Evolutionary conservation across 2,329 filamentous ascomycete species (phyloP).

Genomic region (Sclerotinia spermophila): DNA sequence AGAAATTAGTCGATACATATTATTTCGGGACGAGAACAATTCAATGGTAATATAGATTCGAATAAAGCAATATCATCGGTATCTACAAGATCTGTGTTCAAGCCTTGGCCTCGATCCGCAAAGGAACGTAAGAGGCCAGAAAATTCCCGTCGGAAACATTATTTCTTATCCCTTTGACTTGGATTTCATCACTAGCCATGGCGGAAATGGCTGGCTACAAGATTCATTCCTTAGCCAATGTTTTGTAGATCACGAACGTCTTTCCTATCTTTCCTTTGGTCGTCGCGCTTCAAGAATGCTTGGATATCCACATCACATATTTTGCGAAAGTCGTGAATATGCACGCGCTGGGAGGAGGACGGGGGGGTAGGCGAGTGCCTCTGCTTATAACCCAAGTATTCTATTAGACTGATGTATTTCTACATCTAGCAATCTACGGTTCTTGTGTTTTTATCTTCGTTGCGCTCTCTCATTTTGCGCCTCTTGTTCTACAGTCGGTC

Average conservation of each 20-base stretch:
- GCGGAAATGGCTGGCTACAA: neutral
- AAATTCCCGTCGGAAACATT: neutral
- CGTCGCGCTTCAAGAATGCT: conserved; percentile 8
- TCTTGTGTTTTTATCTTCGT: neutral
- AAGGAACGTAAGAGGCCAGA: neutral
- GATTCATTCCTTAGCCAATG: neutral
- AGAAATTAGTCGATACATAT: too few relatives aligned
- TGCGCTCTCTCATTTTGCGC: conserved; percentile 2
- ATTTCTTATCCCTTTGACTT: neutral
- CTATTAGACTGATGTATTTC: neutral
- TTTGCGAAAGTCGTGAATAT: conserved; percentile 1
- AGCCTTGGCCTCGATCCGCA: neutral
- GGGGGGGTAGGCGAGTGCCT: neutral
- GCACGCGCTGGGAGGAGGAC: neutral
- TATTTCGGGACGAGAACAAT: neutral
- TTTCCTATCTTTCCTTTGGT: neutral
- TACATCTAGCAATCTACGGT: neutral
- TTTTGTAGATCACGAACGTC: neutral
- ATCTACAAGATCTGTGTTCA: neutral
- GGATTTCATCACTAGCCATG: neutral
- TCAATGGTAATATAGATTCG: neutral
- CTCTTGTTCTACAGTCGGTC: neutral
- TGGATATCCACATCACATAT: conserved; percentile 7
- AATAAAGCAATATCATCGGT: neutral
- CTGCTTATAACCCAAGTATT: neutral